phyloP scores from a whole-genome alignment of 257 asterid genomes.

The Fraxinus americana region DNA sequence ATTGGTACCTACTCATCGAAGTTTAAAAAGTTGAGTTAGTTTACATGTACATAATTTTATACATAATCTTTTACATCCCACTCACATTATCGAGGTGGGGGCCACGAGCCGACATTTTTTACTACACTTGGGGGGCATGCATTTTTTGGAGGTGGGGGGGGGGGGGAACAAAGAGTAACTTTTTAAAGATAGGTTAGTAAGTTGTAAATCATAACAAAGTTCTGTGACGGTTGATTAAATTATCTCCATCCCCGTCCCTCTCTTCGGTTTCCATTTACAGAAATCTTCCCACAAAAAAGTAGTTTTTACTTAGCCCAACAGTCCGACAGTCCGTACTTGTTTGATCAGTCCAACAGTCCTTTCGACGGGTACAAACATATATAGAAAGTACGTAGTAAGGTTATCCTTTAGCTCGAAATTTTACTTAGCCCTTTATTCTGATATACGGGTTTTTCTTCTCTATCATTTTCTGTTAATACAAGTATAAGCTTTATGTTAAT shows the following conservation, averaged over 20 bases:
- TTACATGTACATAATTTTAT: too few species aligned
- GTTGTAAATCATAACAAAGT: too few species aligned
- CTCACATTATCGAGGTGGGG: too few species aligned
- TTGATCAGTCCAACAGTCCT: not conserved
- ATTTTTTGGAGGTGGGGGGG: too few species aligned
- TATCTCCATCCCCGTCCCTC: not conserved
- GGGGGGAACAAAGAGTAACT: too few species aligned
- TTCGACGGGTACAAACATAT: not conserved
- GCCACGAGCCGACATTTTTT: too few species aligned
- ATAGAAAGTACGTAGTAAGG: not conserved
- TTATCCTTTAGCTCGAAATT: not conserved
- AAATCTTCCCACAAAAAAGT: not conserved
- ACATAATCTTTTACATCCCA: too few species aligned
- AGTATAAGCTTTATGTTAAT: not conserved
- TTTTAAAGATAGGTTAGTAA: too few species aligned
- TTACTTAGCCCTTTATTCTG: not conserved
- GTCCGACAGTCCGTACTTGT: not conserved
- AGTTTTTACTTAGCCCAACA: not conserved
- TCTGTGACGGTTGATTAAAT: too few species aligned
- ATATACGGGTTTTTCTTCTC: not conserved
- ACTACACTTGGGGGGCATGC: too few species aligned
- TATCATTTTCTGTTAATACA: not conserved
- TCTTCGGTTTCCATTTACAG: not conserved
- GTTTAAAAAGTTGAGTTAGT: too few species aligned
- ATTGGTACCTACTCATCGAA: too few species aligned